Evolutionary conservation across 164 flowering plant genomes (phyloP).

Genomic region (Aristolochia californica): DNA sequence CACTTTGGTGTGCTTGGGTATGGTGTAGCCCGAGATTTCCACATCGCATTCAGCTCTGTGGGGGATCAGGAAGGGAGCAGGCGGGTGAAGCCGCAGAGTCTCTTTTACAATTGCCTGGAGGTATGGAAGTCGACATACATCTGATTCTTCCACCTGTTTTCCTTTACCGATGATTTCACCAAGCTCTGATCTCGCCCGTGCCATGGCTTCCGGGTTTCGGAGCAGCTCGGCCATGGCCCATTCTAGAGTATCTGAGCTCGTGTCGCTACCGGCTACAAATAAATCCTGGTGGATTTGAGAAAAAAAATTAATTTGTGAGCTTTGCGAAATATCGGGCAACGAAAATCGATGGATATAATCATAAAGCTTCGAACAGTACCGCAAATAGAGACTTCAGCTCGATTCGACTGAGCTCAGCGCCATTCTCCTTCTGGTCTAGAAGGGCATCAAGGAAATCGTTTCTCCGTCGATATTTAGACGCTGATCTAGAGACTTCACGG

Average conservation of each 20-base stretch:
- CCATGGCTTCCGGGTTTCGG: slow-evolving; percentile 3
- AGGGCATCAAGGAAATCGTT: slow-evolving; percentile 5
- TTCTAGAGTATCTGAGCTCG: slow-evolving; percentile 1
- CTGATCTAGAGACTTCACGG: not conserved
- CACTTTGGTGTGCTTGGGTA: slow-evolving; percentile 28
- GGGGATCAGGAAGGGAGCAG: slow-evolving; percentile 12
- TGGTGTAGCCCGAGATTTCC: slow-evolving; percentile 18
- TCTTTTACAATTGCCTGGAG: slow-evolving; percentile 15
- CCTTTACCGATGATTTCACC: not conserved
- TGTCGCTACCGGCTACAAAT: not conserved
- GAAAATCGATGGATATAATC: not conserved
- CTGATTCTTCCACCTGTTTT: slow-evolving; percentile 10
- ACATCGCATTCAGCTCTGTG: slow-evolving; percentile 17
- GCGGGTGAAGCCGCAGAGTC: slow-evolving; percentile 12
- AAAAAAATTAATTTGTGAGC: not conserved
- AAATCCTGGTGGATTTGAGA: not conserved
- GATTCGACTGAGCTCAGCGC: not conserved
- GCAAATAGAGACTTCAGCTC: not conserved
- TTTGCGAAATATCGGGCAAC: not conserved
- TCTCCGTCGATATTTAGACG: not conserved
- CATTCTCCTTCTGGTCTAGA: not conserved
- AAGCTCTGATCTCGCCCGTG: not conserved
- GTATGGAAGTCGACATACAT: slow-evolving; percentile 10
- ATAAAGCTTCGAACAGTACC: not conserved
- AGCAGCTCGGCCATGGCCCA: slow-evolving; percentile 8